phyloP scores from a whole-genome alignment of 1,284 basidiomycete species.

The Heliocybe sulcata region DNA sequence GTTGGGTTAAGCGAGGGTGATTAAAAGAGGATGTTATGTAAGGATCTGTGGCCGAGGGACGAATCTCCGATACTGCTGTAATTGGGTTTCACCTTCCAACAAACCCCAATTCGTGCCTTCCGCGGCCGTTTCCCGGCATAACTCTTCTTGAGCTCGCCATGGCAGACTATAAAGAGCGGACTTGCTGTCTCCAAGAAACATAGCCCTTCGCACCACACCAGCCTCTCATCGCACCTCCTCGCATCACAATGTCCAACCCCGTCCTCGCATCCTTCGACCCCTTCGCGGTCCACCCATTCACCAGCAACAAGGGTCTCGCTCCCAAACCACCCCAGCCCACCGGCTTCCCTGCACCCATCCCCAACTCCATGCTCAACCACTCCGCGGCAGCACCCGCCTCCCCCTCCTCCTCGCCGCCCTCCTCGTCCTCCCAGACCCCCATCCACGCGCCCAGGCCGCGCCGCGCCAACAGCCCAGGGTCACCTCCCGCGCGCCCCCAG shows the following conservation, averaged over 20 bases:
- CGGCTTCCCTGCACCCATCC: conserved; percentile 22
- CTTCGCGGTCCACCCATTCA: conserved; percentile 54
- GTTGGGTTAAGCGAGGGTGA: too few relatives aligned
- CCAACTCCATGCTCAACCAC: conserved; percentile 7
- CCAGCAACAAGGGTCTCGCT: conserved; percentile 42
- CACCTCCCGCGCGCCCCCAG: conserved; percentile 10
- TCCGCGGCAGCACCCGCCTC: conserved; percentile 3
- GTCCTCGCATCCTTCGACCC: conserved; percentile 47
- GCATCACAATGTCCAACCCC: conserved; percentile 23
- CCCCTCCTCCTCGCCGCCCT: conserved; percentile 8
- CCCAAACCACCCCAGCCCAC: conserved; percentile 39
- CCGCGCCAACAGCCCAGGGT: conserved; percentile 8
- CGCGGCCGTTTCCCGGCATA: neutral
- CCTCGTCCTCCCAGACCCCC: conserved; percentile 22
- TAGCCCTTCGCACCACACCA: neutral
- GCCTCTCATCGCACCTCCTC: neutral
- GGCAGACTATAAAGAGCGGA: neutral
- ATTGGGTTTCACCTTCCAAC: neutral
- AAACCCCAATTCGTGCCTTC: neutral
- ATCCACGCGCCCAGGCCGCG: conserved; percentile 7
- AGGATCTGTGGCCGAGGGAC: neutral
- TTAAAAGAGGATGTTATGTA: neutral
- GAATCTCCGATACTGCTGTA: neutral
- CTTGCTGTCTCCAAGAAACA: neutral
- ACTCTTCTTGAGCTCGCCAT: neutral